Percentiles rank a stretch among this genome's conserved stretches.
Conservation (phyloP, 2,329 filamentous ascomycete species). For the Neofusicoccum umdonicola region DNA sequence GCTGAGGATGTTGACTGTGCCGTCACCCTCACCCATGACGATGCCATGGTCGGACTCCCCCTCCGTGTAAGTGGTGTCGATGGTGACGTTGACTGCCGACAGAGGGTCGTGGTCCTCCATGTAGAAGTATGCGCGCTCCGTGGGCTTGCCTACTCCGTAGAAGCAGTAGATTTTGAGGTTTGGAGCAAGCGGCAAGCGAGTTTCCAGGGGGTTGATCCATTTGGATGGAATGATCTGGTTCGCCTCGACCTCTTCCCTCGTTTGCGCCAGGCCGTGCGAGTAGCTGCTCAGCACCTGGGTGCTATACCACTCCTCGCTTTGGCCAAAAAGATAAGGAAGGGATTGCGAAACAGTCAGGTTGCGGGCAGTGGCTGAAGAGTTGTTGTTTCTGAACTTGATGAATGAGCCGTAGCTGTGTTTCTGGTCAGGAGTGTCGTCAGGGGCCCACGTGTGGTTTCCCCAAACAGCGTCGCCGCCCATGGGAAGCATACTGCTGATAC, state of each 20-base stretch:
- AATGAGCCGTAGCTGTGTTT: conserved; percentile 74
- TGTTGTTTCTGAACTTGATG: conserved; percentile 73
- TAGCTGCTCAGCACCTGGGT: conserved; percentile 72
- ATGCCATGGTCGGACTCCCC: conserved; percentile 74
- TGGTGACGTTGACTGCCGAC: conserved; percentile 64
- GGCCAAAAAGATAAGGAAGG: conserved; percentile 72
- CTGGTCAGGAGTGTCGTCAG: conserved; percentile 77
- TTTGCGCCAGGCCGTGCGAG: conserved; percentile 85
- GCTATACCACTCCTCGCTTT: conserved; percentile 82
- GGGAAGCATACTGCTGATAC: conserved; percentile 93
- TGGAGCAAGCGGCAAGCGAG: conserved; percentile 79
- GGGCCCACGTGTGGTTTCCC: conserved; percentile 84
- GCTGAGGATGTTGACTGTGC: conserved; percentile 89
- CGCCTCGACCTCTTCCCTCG: conserved; percentile 72
- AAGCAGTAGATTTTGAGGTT: conserved; percentile 96
- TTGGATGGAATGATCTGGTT: conserved; percentile 58
- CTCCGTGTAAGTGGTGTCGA: conserved; percentile 51
- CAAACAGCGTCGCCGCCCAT: conserved; percentile 93
- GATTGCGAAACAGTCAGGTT: conserved; percentile 83
- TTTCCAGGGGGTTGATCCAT: conserved; percentile 94
- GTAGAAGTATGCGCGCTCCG: conserved; percentile 91
- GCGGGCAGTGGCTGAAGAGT: conserved; percentile 47
- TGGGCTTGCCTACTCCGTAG: conserved; percentile 91
- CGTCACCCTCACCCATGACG: conserved; percentile 93
- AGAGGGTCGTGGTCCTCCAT: conserved; percentile 64